Base-by-base conservation (phyloP, 2,329 filamentous ascomycete species). In the Fusarium heterosporum region DNA sequence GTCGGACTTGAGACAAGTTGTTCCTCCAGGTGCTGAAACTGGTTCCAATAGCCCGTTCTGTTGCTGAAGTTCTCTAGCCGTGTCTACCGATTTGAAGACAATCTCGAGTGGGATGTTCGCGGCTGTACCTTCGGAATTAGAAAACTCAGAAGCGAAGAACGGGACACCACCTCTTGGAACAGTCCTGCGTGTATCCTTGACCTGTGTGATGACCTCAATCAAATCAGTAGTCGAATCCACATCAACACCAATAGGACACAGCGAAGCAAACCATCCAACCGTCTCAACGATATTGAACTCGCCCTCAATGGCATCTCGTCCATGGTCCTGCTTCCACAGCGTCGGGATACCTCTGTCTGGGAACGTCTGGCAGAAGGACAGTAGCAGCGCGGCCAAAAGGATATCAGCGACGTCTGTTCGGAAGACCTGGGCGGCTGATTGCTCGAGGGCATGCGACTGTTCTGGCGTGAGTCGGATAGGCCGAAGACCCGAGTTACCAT, bases 251-350 rank as follows among this genome's bases (percentile, higher is more conserved):
- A 88, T 76, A 0, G 86, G 86, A 47, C 82, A 85, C 13, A 89
- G 75, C 0, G 85, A 82, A 3, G 85, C 87, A 64, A 89, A 87
- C 85, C 85, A 88, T 3, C 86, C 87, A 0, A 89, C 85, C 0
- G 86, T 88, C 50, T 85, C 79, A 6, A 82, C 81, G 1, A 87
- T 80, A 72, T 88, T 84, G 13, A 84, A 76, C 16, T 82, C 80
- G 1, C 75, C 72, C 26, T 81, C 80, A 62, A 79, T 79, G 4
- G 77, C 72, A n/a, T 80, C 75, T 16, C 84, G 78, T 16, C 84
- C 84, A 36, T 82, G 79, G 60, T 85, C 83, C 62, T 84, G 82
- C 53, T 83, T 84, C 84, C 84, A 89, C 1, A 89, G 69, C 2
- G 82, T 82, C 0, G 86, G 87, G 0, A 79, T 73, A 1, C 69